Percentiles rank a stretch among this genome's conserved stretches.
phyloP scores from a whole-genome alignment of 768 basidiomycete species.

The Tylopilus sp. region DNA sequence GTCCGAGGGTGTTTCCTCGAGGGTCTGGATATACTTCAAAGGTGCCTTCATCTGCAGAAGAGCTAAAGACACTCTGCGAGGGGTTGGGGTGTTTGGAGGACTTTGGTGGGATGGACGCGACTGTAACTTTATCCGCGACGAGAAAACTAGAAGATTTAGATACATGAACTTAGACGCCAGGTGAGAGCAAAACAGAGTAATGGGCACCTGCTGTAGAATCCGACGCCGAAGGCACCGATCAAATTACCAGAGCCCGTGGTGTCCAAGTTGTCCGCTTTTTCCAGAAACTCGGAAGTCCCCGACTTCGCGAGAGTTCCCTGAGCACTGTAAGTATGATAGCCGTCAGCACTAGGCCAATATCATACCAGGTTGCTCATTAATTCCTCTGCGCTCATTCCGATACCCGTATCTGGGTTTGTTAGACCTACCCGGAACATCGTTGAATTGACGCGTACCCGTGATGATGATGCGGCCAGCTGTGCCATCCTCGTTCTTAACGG shows the following conservation, averaged over 20 bases:
- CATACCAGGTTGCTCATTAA: conserved; percentile 68
- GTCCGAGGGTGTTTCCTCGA: conserved; percentile 84
- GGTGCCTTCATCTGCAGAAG: conserved; percentile 76
- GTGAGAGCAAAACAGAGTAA: not conserved
- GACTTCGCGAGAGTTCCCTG: conserved; percentile 94
- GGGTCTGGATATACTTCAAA: conserved; percentile 94
- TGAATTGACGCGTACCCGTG: conserved; percentile 46
- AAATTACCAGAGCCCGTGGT: conserved; percentile 67
- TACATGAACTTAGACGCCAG: too few species aligned
- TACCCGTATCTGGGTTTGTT: conserved; percentile 72
- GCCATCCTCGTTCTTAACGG: conserved; percentile 64
- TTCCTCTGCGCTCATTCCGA: conserved; percentile 96
- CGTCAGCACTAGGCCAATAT: not conserved
- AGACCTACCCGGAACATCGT: not conserved
- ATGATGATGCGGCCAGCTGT: conserved; percentile 71
- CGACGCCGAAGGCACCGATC: conserved; percentile 92
- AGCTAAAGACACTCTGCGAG: conserved; percentile 80
- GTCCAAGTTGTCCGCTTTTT: conserved; percentile 61
- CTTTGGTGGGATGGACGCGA: conserved; percentile 82
- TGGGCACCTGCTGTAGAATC: conserved; percentile 74
- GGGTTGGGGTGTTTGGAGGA: conserved; percentile 74
- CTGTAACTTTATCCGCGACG: conserved; percentile 86
- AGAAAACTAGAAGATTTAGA: conserved; percentile 76
- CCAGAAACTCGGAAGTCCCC: conserved; percentile 92
- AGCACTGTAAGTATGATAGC: not conserved